Evolutionary conservation across 345 rosid genomes (phyloP), one percentile per base, ranked within the genome.

Genomic region (Lepidium africanum): DNA sequence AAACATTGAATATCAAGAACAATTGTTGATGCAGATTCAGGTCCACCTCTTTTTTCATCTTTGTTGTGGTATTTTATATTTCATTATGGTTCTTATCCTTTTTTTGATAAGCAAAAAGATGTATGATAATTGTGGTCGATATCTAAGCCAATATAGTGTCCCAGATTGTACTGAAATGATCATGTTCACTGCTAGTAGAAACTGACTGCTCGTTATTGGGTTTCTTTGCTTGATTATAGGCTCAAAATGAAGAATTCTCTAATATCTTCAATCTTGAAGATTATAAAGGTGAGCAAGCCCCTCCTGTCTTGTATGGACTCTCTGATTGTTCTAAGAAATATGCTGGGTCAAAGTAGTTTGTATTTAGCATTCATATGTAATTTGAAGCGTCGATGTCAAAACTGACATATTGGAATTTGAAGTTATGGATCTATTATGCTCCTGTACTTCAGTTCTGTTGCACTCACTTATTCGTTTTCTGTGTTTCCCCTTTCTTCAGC

Each of bases 1-100:
- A 63, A 94, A 94, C 81, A 87, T 94, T 48, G 96, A 84, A 63
- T 89, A 91, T 67, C 99, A 94, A 81, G 99, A 87, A 64, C 97
- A 89, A 50, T 70, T 89, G 45, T 56, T 94, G 82, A 47, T 87
- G 71, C 97, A 91, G 80, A 94, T 94, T 74, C 99, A 91, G 97
- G 99, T 94, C 25, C 50, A 61, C 59, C 75, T 62, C 46, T 63
- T 63, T 52, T 61, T 27, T 15, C 52, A 47, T 41, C 56, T 36
- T 46, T 52, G 15, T 37, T 46, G 49, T 61, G 23, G 16, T 42
- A 54, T 48, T 54, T 23, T 25, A 42, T 52, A 41, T 73, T 50
- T 59, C 40, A 23, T 51, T 9, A 36, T 66, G 39, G 43, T 23
- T 37, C 55, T 67, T 37, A 13, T 59, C 10, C 13, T 51, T 41